Evolutionary conservation across 371 early-diverging fungal genomes (phyloP), one percentile per base, ranked within the genome.

Genomic region (Thermomucor indicae-seudaticae): DNA sequence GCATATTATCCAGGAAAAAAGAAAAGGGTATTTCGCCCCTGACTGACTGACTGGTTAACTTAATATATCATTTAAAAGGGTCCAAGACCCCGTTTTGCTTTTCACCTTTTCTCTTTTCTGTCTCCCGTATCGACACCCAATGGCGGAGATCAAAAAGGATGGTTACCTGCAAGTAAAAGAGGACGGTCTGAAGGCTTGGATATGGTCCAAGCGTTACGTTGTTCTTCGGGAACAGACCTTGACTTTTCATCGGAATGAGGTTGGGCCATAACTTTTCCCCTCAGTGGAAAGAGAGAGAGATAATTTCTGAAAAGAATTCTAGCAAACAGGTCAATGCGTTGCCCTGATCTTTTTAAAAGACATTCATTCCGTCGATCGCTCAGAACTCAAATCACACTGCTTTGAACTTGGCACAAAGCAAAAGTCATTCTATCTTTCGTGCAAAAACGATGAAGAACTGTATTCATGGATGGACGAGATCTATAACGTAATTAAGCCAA

Each of bases 391-490:
- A 66, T 83, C 88, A 23, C 93, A 91, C 65, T 95, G 95, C 61
- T 89, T 96, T 58, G 95, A 95, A 66, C 79, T 96, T 32, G 83
- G 81, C 32, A 92, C 93, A 35, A 90, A 87, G 65, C 95, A 95
- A 43, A 84, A 88, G 65, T 84, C 88, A 29, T 95, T 89, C 67
- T 92, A 84, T 67, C 69, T 97, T 35, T 82, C 91, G n/a, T 92
- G 92, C 68, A 89, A 86, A 68, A 90, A 80, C 62, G 98, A 97
- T 60, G 93, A 93, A 57, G 97, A 97, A 53, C 80, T 97, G n/a
- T 97, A 97, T 68, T 84, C 89, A 23, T 96, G 97, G 98, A 90
- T 95, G 85, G 97, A 96, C 65, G 91, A 91, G 57, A 88, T 97
- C 62, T 95, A 95, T 68, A 85, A 79, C 66, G 86, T 87, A 69